Evolutionary conservation across 2,329 filamentous ascomycete genomes (phyloP), one percentile per base, ranked within the genome.

Genomic region (Sclerotinia sclerotiorum): DNA sequence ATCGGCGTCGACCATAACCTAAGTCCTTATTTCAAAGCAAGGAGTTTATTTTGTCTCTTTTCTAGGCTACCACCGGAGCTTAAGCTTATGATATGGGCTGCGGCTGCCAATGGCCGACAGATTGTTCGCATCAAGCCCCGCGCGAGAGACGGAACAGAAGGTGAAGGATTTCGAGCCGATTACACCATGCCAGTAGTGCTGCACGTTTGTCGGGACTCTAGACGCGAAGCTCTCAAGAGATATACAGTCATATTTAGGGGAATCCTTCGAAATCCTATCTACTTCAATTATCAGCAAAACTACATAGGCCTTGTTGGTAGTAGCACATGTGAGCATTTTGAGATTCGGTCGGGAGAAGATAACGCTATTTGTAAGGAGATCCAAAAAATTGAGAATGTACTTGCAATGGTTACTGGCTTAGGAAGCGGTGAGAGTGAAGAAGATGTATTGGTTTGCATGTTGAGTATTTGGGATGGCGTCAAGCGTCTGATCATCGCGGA

Each of bases 281-380:
- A 68, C 17, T 68, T 68, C 57, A 68, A 68, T 21, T 54, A 42
- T 21, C 39, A 68, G 19, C 21, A 6, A 21, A 57, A 68, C 21
- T 68, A 48, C 15, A 1, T 68, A 15, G 32, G n/a, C 32, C 39
- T 68, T 51, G 48, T 48, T 62, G 65, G 57, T 11, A 17, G 11
- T 24, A 42, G 44, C 39, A 27, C 65, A 44, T 21, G 21, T 42
- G 48, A 29, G 21, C 29, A 55, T 32, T 63, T 68, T 13, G 27
- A 29, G 29, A 21, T n/a, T 27, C 48, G 55, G 1, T 46, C 65
- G 5, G 2, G 13, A 3, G 35, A 68, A 35, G 48, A 42, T 3
- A 5, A 42, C 46, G 2, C 17, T 19, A 19, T 42, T 27, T 24
- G 19, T 13, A 21, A 39, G 29, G 35, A 46, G 21, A 63, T 51